Base-by-base conservation (phyloP, 768 basidiomycete species). In the Trametes gibbosa region DNA sequence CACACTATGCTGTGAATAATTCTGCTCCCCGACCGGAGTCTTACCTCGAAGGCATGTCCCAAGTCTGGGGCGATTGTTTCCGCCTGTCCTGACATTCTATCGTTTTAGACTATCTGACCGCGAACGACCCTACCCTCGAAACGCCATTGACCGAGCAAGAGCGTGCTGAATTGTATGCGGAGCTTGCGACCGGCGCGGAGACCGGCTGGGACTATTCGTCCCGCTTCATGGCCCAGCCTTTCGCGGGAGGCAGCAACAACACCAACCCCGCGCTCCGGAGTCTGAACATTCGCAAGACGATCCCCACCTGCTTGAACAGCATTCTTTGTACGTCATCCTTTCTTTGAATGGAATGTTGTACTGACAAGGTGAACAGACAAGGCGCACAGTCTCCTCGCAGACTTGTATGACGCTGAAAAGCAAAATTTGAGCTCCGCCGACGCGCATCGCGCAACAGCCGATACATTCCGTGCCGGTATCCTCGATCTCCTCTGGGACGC, bases 1-100 rank as follows among this genome's bases (percentile, higher is more conserved):
- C 84, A 37, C 88, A 75, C 47, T 97, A 92, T 67, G 75, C 81
- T 9, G 95, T 93, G 0, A 85, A 79, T 64, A 96, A 94, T 69
- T 86, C 76, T 16, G 94, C 92, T 2, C 95, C 95, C 39, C 80
- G 95, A 12, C 95, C 95, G 0, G 95, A 98, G 75, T 92, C 87
- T 0, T 90, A 89, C 66, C 69, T 85, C 19, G 76, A 77, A 24
- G 86, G 86, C 84, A 59, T 34, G 76, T 71, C n/a, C 19, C 8
- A 35, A 58, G 42, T 21, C 5, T 29, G 43, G 16, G 3, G n/a
- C 25, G 10, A 24, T 12, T 6, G 21, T 14, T n/a, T n/a, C n/a
- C 34, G 5, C 6, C 16, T 37, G 21, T 51, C 16, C 41, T 56
- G 0, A 56, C 25, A 29, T 7, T 21, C 23, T 5, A 12, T 40